These are phyloP conservation scores for Arachis hypogaea DNA, from an alignment of 306 rosid species.

Conservation along the genomic window DNA sequence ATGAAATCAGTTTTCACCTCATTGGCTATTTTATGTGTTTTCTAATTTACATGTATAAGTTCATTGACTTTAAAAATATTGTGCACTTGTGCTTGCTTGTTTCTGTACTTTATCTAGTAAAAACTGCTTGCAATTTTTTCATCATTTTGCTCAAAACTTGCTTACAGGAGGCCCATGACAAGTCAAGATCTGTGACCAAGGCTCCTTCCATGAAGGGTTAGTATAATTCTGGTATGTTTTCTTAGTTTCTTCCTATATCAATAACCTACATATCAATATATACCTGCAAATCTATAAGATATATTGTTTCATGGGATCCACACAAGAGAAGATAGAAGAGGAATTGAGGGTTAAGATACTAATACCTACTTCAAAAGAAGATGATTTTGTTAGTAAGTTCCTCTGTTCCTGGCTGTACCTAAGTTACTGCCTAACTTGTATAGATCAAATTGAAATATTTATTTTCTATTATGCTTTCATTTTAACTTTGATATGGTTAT, in stretches of 20 bases:
- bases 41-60: conserved; percentile 34
- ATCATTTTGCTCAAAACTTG: no score
- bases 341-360: conserved; percentile 73
- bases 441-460: conserved; percentile 27
- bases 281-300: no score
- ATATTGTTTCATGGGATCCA: conserved; percentile 64
- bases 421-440: conserved; percentile 6
- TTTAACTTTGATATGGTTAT: conserved; percentile 27
- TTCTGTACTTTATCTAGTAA: no score
- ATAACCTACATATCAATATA: no score
- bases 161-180: no score
- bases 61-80: no score
- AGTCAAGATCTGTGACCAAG: no score
- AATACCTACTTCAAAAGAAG: conserved; percentile 68
- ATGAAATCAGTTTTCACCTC: background rate
- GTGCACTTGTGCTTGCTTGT: no score
- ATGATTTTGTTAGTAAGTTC: conserved; percentile 71
- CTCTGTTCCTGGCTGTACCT: conserved; percentile 13
- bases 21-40: conserved; percentile 30
- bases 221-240: no score
- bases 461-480: conserved; percentile 1
- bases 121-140: no score
- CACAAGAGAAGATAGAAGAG: conserved; percentile 72
- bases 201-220: no score
- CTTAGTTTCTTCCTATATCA: no score